Conservation (phyloP, 768 basidiomycete species). For the Podaxis sp. region DNA sequence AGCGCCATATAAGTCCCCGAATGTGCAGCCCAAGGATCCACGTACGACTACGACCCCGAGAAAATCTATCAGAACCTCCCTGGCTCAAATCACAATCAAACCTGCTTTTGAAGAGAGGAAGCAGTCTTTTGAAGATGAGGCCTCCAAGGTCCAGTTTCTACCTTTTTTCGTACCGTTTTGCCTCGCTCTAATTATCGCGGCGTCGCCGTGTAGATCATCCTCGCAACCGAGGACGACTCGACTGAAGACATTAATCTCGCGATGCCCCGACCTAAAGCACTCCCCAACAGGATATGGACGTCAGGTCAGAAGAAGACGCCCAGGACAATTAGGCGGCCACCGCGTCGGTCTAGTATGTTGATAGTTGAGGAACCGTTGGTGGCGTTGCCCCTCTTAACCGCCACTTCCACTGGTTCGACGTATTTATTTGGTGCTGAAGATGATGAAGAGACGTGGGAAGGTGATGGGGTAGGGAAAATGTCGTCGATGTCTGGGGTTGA, state of each 20-base stretch:
- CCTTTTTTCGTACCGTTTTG: not conserved
- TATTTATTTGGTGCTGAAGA: not conserved
- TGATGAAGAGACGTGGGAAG: not conserved
- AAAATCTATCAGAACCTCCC: not conserved
- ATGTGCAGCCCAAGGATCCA: not conserved
- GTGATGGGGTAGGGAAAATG: not conserved
- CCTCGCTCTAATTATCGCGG: not conserved
- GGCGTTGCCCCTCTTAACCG: not conserved
- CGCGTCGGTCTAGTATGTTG: not conserved
- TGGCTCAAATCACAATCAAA: not conserved
- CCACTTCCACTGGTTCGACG: constrained; percentile 6
- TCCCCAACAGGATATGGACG: constrained; percentile 10
- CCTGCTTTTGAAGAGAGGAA: not conserved
- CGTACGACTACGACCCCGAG: too few relatives aligned
- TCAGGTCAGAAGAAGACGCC: constrained; percentile 7
- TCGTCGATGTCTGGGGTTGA: not conserved
- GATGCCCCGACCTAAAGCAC: not conserved
- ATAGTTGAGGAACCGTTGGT: not conserved
- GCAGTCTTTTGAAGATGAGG: constrained; percentile 1
- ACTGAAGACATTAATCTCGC: not conserved
- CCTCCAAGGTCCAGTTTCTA: not conserved
- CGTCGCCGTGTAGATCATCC: not conserved
- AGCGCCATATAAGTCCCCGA: not conserved
- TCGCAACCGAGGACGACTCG: not conserved
- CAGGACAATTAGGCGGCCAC: not conserved